These are phyloP conservation scores for Madurella fahalii DNA, from an alignment of 2,329 filamentous ascomycete genomes.

Conservation along the genomic window DNA sequence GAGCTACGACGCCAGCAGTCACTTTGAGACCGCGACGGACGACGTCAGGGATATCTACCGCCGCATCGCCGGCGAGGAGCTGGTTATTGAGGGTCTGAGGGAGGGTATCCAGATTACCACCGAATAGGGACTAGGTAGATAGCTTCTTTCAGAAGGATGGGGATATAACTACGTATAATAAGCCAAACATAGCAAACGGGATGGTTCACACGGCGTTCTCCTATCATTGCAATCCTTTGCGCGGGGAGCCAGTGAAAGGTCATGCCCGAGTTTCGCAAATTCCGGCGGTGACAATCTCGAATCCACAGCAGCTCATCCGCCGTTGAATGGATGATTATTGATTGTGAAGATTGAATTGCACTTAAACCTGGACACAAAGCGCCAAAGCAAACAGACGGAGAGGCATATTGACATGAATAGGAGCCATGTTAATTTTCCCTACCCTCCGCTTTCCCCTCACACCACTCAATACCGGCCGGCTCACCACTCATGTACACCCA, in stretches of 20 bases:
- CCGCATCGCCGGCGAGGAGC: slow-evolving; percentile 75
- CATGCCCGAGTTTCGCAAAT: too few species aligned
- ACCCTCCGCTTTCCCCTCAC: background rate
- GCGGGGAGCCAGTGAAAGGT: too few species aligned
- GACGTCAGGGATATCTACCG: slow-evolving; percentile 93
- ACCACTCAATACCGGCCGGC: background rate
- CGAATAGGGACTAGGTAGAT: slow-evolving; percentile 42
- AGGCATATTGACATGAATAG: background rate
- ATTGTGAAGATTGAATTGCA: background rate
- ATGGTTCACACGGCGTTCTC: too few species aligned
- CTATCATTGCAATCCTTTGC: too few species aligned
- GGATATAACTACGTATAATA: background rate
- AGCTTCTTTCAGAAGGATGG: too few species aligned
- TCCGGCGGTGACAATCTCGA: too few species aligned
- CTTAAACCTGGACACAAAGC: background rate
- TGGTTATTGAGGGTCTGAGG: slow-evolving; percentile 82
- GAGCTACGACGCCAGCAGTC: slow-evolving; percentile 96
- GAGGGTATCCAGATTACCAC: slow-evolving; percentile 73
- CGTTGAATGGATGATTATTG: too few species aligned
- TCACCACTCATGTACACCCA: too few species aligned
- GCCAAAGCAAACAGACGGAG: background rate
- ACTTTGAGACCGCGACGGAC: slow-evolving; percentile 90
- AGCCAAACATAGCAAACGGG: background rate
- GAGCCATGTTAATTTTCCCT: background rate
- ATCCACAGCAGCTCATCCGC: too few species aligned